Evolutionary conservation across 1,284 basidiomycete species (phyloP).

Genomic region (Sparassis latifolia): DNA sequence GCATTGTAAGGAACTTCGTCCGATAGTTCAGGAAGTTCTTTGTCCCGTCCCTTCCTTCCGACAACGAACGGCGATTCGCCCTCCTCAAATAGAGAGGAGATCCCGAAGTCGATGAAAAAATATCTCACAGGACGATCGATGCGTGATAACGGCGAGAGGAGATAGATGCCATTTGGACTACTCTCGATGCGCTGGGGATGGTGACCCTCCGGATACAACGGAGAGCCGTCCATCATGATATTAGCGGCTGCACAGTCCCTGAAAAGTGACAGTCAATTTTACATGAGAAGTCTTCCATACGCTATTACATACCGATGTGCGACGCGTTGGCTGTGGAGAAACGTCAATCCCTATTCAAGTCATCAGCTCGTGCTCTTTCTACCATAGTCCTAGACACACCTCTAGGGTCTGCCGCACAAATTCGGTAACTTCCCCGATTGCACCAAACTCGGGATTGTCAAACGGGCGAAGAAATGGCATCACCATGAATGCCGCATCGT

Average conservation of each 20-base stretch:
- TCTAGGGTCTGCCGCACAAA: slow-evolving; percentile 22
- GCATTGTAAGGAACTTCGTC: slow-evolving; percentile 20
- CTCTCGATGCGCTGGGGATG: slow-evolving; percentile 12
- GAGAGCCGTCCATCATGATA: slow-evolving; percentile 22
- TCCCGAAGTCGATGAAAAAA: slow-evolving; percentile 22
- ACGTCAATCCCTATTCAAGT: slow-evolving; percentile 15
- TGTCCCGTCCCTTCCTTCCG: slow-evolving; percentile 15
- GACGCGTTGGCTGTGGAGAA: slow-evolving; percentile 17
- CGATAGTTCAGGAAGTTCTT: slow-evolving; percentile 23
- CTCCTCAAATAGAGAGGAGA: slow-evolving; percentile 12
- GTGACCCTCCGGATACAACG: slow-evolving; percentile 18
- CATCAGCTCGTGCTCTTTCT: background rate
- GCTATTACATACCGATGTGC: slow-evolving; percentile 16
- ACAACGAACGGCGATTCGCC: slow-evolving; percentile 6
- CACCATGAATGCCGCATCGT: slow-evolving; percentile 17
- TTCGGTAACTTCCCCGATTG: slow-evolving; percentile 19
- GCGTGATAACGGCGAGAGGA: slow-evolving; percentile 6
- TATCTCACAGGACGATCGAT: slow-evolving; percentile 10
- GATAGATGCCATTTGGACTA: slow-evolving; percentile 5
- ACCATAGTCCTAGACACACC: slow-evolving; percentile 8
- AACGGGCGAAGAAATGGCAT: slow-evolving; percentile 24
- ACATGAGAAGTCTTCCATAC: background rate
- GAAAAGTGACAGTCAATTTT: background rate
- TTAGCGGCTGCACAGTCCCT: slow-evolving; percentile 19
- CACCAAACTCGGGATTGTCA: slow-evolving; percentile 16